Evolutionary conservation across 2,329 filamentous ascomycete species (phyloP), one percentile per base, ranked within the genome.

Genomic region (Aspergillus ruber): DNA sequence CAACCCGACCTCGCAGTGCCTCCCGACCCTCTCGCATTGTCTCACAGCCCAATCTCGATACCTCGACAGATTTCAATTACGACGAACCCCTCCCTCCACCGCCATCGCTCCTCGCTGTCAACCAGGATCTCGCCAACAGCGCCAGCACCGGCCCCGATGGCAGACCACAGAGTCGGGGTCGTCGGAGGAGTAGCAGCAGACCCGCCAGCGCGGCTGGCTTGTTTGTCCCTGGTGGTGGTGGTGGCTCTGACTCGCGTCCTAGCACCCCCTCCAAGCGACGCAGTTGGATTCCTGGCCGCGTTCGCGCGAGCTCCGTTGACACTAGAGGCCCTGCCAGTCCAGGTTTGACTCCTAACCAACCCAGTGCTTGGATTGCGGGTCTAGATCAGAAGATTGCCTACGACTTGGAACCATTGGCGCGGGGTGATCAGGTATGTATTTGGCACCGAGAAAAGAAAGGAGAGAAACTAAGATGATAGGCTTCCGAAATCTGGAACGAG

Each of bases 401-500:
- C 54, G 79, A 81, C 55, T 50, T 80, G 44, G 65, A 69, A 2
- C 69, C 71, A 25, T 55, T 84, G 52, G 51, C 75, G 20, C 69
- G 70, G 46, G 79, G 74, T 35, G 72, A 78, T 49, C 77, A 73
- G 64, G 76, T 79, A 67, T 50, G 70, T 56, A 43, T 12, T 29
- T 29, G 17, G 17, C 6, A 15, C 6, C 4, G 33, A 36, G 17
- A 15, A 18, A 35, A 9, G 41, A 43, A 32, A 35, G 23, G 4
- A 15, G 7, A 13, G 43, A 13, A 13, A 17, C 29, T 25, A 36
- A 38, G 13, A 35, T 21, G 15, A 15, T 44, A 79, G 76, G 70
- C 81, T 13, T 60, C 70, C 5, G 82, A 84, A 56, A 62, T 84
- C 7, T 85, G 82, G 82, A 78, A 83, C 54, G 77, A 81, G 3